Base-by-base conservation (phyloP, 441 rosid species). In the Mallotus repandus region DNA sequence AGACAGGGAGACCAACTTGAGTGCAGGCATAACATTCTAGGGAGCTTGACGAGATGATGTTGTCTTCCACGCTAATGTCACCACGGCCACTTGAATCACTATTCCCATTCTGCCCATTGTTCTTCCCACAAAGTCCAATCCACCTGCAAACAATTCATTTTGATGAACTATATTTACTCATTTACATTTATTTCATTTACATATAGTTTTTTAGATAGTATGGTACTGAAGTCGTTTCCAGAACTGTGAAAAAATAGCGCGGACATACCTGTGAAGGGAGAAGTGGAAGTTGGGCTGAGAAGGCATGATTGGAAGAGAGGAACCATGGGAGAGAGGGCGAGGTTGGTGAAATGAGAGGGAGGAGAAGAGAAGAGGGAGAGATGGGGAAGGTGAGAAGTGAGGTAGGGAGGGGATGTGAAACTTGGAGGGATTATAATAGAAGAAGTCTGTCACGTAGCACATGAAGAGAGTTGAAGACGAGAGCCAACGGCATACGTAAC, bases 21-120 rank as follows among this genome's bases (percentile, higher is more conserved):
- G 92, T 90, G 80, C 95, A 90, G 4, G 92, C 92, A 61, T 85
- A 85, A 75, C 92, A 89, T 78, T 89, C 94, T 50, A 80, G 19
- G 72, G 81, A 59, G 80, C 25, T 68, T 25, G 82, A 25, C 29
- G 29, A 60, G 45, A 74, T 18, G 0, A 71, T 77, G 71, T 56
- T 78, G 25, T 79, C 79, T 21, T 74, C 78, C 50, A 49, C 18
- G 32, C 9, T 29, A 62, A 55, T 63, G 56, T 38, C 60, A 21
- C 15, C 59, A 3, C 41, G 41, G 35, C 65, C 71, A 6, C 58
- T 65, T 6, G n/a, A 18, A 35, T 68, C 54, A 41, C 61, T 50
- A 56, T 21, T 68, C 57, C 73, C 74, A 35, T 19, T 54, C 10
- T 68, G 50, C 13, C 10, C 9, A 9, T 25, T 35, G 41, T 35